A percentile compares a stretch with the other conserved stretches of the same genome.
Evolutionary conservation across 1,284 basidiomycete genomes (phyloP).

Genomic region (Austroboletus rostrupii): DNA sequence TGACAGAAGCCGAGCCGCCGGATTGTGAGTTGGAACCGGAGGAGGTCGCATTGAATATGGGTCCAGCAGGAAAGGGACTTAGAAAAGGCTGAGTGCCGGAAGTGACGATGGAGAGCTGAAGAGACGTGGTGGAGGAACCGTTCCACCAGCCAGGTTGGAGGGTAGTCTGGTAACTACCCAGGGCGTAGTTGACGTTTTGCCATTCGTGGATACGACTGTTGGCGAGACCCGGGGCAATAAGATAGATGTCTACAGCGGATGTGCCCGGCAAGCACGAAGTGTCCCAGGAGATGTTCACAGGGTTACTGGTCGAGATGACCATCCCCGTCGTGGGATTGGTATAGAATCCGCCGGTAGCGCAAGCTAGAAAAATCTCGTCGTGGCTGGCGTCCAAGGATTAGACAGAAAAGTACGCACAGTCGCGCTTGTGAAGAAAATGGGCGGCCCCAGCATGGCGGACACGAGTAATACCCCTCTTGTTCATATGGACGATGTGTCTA

Average conservation of each 20-base stretch:
- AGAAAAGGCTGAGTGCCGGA: conserved; percentile 53
- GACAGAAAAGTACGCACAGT: conserved; percentile 5
- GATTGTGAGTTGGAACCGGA: conserved; percentile 41
- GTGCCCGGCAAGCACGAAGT: conserved; percentile 47
- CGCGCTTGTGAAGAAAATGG: conserved; percentile 21
- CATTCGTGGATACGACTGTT: conserved; percentile 60
- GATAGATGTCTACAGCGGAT: conserved; percentile 64
- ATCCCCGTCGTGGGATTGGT: conserved; percentile 52
- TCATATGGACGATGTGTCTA: conserved; percentile 18
- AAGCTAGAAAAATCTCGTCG: conserved; percentile 35
- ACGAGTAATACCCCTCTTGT: conserved; percentile 29
- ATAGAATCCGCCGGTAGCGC: conserved; percentile 64
- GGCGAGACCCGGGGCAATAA: conserved; percentile 53
- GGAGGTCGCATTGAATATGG: conserved; percentile 69
- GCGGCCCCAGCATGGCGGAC: conserved; percentile 26
- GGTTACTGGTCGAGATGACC: conserved; percentile 49
- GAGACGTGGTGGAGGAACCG: conserved; percentile 44
- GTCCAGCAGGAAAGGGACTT: conserved; percentile 60
- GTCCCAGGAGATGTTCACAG: conserved; percentile 73
- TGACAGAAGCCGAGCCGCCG: conserved; percentile 35
- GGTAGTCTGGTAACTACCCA: conserved; percentile 51
- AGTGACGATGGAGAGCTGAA: conserved; percentile 69
- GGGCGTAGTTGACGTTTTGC: conserved; percentile 51
- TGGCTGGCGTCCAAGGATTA: neutral
- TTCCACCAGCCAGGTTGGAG: conserved; percentile 81